phyloP scores from a whole-genome alignment of 352 stramenopile species.

The Globisporangium solare region DNA sequence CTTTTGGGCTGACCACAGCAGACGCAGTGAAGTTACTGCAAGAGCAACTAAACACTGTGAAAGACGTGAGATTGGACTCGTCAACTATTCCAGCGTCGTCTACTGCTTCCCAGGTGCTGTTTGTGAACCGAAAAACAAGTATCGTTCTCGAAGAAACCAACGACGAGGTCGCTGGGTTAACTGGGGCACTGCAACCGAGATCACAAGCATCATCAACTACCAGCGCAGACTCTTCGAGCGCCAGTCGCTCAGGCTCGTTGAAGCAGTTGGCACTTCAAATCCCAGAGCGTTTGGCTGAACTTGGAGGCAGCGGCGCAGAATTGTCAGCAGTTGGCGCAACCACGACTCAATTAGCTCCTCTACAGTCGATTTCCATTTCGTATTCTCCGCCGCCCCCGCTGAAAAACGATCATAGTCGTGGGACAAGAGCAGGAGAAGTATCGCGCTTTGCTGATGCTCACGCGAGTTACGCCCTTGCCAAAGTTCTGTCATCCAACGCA shows the following conservation, averaged over 20 bases:
- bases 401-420: not conserved
- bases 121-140: constrained; percentile 5
- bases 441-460: no score
- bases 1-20: constrained; percentile 29
- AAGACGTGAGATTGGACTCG: not conserved
- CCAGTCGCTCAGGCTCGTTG: no score
- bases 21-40: constrained; percentile 18
- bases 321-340: not conserved
- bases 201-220: no score
- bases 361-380: constrained; percentile 5
- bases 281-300: not conserved
- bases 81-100: not conserved
- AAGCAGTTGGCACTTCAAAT: not conserved
- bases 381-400: not conserved
- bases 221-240: no score
- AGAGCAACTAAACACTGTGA: constrained; percentile 6
- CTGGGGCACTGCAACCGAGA: not conserved
- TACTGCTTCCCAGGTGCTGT: not conserved
- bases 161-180: not conserved
- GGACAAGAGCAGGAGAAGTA: not conserved
- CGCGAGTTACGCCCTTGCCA: no score
- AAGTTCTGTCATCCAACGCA: no score
- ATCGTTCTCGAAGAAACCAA: constrained; percentile 11
- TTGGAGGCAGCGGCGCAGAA: no score
- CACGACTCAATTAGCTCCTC: constrained; percentile 1